Base-by-base conservation (phyloP, 1,139 yeast genomes). In the Suhomyces maxii region DNA sequence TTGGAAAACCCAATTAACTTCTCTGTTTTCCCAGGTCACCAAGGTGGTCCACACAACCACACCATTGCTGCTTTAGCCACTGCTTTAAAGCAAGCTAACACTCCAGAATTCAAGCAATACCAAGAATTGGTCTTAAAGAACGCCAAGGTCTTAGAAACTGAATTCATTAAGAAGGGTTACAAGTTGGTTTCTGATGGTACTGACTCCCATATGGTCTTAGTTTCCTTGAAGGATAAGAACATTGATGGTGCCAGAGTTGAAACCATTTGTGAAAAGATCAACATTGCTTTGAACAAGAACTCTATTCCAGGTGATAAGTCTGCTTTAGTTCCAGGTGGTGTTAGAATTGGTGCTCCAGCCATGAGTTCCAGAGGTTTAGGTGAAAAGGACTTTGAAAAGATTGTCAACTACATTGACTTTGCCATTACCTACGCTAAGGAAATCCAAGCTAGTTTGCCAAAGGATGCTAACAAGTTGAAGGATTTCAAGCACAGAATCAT, bases 41-140 rank as follows among this genome's bases (percentile, higher is more conserved):
- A 93, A 78, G 99, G 99, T 79, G 99, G 99, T 68, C 99, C 99
- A 57, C 98, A 93, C 73, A 93, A 93, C 78, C 98, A 93, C 77
- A 93, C 98, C 59, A 93, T 93, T 67, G 86, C 97, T 54, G 99
- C 98, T 40, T 79, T 93, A 64, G 97, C 98, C 39, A 91, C 95
- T 54, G 99, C 99, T 51, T 81, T 93, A 65, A 89, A 89, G 69
- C 99, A 93, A 76, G 96, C 97, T 51, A 82, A 84, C 50, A 82
- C 95, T 45, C 96, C 95, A 47, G 97, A 89, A 69, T 93, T 89
- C 76, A 89, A 83, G 71, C 83, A 83, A 65, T 93, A 93, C 76
- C 99, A 93, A 76, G 76, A 77, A 64, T 86, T 86, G 65, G 98
- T 93, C 14, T 77, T 93, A 61, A 84, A 84, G 69, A 93, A 93